phyloP scores from a whole-genome alignment of 176 grass and related monocot species.

The Puccinellia tenuiflora region DNA sequence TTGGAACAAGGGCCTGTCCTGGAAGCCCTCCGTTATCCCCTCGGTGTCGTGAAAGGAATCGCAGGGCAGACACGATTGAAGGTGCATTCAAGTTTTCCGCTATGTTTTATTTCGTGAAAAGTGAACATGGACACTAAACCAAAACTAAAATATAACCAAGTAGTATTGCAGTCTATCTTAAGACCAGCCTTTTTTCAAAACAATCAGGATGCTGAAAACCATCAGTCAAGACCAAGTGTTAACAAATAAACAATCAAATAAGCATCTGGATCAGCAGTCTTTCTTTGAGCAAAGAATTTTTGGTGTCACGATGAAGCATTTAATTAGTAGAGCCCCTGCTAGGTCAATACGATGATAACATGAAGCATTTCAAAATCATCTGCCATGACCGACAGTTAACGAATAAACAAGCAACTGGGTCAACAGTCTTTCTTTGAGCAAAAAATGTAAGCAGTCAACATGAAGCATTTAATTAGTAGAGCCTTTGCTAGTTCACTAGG shows the following conservation, averaged over 20 bases:
- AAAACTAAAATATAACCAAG: slow-evolving; percentile 24
- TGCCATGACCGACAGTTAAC: background rate
- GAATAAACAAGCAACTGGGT: background rate
- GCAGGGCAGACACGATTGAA: slow-evolving; percentile 91
- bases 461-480: background rate
- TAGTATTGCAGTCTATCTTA: background rate
- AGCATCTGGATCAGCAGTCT: background rate
- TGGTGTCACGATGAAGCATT: background rate
- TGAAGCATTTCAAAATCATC: background rate
- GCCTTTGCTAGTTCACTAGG: background rate
- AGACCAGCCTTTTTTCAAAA: background rate
- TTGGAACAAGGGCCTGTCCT: slow-evolving; percentile 95
- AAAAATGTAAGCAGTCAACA: background rate
- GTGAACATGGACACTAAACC: background rate
- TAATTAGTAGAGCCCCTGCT: background rate
- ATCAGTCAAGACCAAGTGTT: no score
- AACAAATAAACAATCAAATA: background rate
- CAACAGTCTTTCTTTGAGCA: background rate
- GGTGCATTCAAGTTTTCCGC: slow-evolving; percentile 32
- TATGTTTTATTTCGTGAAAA: background rate
- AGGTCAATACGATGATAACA: background rate
- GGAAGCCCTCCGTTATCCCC: slow-evolving; percentile 79
- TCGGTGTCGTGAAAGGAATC: slow-evolving; percentile 91
- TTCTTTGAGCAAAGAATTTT: background rate
- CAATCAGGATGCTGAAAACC: background rate